These are phyloP conservation scores for Pelargonium citronellum DNA, from an alignment of 441 rosid genomes.

Conservation along the genomic window DNA sequence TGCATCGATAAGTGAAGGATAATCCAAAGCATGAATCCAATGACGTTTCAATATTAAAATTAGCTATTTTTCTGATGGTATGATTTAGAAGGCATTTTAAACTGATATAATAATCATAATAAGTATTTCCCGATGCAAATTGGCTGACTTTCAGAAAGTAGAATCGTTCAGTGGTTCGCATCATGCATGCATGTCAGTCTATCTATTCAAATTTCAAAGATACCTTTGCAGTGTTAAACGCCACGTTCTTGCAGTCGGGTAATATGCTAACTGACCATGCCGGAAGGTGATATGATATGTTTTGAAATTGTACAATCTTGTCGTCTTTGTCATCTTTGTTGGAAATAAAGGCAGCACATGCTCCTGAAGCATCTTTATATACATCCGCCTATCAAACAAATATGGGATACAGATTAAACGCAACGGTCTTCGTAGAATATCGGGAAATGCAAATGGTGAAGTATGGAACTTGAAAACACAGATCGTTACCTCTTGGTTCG, in stretches of 20 bases:
- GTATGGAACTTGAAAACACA: neutral
- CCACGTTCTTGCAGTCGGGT: conserved; percentile 82
- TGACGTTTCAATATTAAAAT: neutral
- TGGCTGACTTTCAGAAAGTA: no score
- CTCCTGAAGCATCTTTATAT: conserved; percentile 61
- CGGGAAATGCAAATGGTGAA: no score
- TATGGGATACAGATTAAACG: no score
- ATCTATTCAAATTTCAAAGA: conserved; percentile 6
- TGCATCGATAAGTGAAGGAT: conserved; percentile 9
- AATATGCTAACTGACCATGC: conserved; percentile 98
- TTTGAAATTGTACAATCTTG: conserved; percentile 49
- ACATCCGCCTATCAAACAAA: conserved; percentile 57
- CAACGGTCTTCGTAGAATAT: no score
- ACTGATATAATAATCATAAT: no score
- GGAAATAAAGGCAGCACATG: conserved; percentile 79
- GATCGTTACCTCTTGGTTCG: conserved; percentile 53
- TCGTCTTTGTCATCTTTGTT: conserved; percentile 71
- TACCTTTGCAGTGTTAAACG: conserved; percentile 88
- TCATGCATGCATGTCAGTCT: no score
- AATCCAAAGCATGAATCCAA: conserved; percentile 10
- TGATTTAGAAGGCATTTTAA: no score
- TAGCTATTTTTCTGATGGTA: no score
- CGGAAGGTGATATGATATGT: conserved; percentile 64
- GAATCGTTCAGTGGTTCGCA: no score
- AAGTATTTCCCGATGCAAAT: no score